These are phyloP conservation scores for Lactarius hatsudake DNA, from an alignment of 768 basidiomycete species.

Conservation along the genomic window DNA sequence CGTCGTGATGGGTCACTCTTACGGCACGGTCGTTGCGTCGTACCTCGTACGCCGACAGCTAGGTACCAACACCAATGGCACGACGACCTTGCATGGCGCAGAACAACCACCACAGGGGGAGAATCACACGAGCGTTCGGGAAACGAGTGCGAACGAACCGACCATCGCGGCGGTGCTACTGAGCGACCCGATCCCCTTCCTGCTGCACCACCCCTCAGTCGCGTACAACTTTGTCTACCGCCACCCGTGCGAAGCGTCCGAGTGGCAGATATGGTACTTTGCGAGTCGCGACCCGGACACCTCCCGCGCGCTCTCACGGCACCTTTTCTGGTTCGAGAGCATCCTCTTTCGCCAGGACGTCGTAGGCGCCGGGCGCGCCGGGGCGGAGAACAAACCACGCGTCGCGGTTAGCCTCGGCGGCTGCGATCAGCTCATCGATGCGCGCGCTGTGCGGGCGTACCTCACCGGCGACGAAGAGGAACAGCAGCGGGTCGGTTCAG, in stretches of 20 bases:
- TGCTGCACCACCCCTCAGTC: conserved; percentile 60
- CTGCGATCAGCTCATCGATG: conserved; percentile 44
- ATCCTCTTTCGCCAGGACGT: conserved; percentile 61
- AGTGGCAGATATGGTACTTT: conserved; percentile 71
- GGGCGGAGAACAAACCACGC: neutral
- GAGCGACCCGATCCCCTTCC: conserved; percentile 63
- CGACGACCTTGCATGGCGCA: neutral
- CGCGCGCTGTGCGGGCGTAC: conserved; percentile 39
- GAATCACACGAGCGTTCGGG: neutral
- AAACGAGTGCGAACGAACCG: conserved; percentile 17
- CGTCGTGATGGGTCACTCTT: conserved; percentile 56
- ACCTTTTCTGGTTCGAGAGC: conserved; percentile 67
- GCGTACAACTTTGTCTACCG: conserved; percentile 69
- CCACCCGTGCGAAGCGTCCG: conserved; percentile 45
- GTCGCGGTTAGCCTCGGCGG: conserved; percentile 41
- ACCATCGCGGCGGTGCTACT: conserved; percentile 47
- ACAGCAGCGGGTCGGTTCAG: conserved; percentile 2
- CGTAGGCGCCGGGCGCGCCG: conserved; percentile 18
- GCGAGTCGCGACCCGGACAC: conserved; percentile 62
- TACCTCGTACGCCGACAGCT: conserved; percentile 46
- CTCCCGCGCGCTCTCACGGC: conserved; percentile 52
- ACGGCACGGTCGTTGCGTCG: conserved; percentile 56
- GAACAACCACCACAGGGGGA: neutral
- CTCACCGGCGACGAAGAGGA: conserved; percentile 37
- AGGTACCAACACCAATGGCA: neutral